A percentile compares a stretch with the other conserved stretches of the same genome.
These are phyloP conservation scores for Ceratobasidium sp. DNA, from an alignment of 1,284 basidiomycete genomes.

Conservation along the genomic window DNA sequence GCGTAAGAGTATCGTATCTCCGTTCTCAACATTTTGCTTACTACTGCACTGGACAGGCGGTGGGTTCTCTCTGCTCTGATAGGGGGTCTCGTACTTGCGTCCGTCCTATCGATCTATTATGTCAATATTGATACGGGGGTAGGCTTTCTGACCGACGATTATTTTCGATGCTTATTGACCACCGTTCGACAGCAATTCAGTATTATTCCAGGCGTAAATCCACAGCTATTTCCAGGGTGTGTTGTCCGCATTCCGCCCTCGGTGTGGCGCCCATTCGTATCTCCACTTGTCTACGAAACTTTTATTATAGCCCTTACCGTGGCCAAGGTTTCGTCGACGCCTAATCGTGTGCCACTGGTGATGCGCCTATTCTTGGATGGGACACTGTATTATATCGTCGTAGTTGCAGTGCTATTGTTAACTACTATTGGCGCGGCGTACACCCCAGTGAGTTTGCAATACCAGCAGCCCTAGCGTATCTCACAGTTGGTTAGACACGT, in stretches of 20 bases:
- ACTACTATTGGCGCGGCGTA: conserved; percentile 7
- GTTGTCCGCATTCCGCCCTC: neutral
- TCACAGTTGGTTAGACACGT: conserved; percentile 4
- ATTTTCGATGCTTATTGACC: neutral
- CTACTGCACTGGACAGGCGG: neutral
- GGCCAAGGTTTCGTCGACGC: neutral
- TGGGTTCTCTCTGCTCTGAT: conserved; percentile 13
- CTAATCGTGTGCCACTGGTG: neutral
- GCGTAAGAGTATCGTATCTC: neutral
- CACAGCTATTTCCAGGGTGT: conserved; percentile 16
- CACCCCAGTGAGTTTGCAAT: neutral
- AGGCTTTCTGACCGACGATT: neutral
- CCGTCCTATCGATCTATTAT: neutral
- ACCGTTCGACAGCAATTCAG: neutral
- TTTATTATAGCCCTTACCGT: conserved; percentile 8
- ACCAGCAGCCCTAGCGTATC: neutral
- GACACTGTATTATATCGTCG: conserved; percentile 11
- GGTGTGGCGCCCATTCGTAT: conserved; percentile 19
- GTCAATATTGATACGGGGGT: neutral
- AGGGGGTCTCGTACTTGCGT: neutral
- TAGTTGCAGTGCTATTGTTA: conserved; percentile 13
- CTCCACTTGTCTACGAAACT: conserved; percentile 22
- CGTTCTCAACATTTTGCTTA: neutral
- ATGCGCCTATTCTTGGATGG: conserved; percentile 30
- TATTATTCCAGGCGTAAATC: conserved; percentile 5